Evolutionary conservation across 352 stramenopile species (phyloP), one percentile per base, ranked within the genome.

Genomic region (Phytophthora syringae): DNA sequence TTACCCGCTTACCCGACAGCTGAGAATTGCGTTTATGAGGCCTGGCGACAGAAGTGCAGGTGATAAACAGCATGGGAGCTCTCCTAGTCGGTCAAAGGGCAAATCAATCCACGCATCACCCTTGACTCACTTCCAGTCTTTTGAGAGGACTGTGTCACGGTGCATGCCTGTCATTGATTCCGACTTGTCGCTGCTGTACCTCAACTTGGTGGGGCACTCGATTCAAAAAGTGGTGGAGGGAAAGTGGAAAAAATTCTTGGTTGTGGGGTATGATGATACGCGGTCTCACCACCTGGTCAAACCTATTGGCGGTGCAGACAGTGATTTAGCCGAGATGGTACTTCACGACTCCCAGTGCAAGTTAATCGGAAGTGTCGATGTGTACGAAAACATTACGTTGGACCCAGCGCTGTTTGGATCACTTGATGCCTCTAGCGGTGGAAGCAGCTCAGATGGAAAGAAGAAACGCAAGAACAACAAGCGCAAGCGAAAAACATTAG

Each of bases 51-150:
- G 49, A 61, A 59, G 42, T 60, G 18, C 40, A 18, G 39, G 21
- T 3, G 60, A 66, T n/a, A 47, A 22, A 39, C 49, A 51, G 13
- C 50, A 36, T 50, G 37, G 22, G 43, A 43, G 20, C 32, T 42
- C 15, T 37, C 48, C 42, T 28, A 48, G 48, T 30, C 57, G 61
- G 50, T 16, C 48, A 6, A 58, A 68, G 42, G 58, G 49, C 32
- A 75, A 84, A 43, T 74, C 79, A 16, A 89, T 94, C 15, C 76
- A 92, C 20, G 72, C 80, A n/a, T 93, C 85, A 5, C 80, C 87
- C 7, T 64, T 95, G 39, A 92, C 85, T 3, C 79, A 92, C 36
- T 95, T 93, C n/a, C 84, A 93, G 62, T 93, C 85, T n/a, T 93
- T 95, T 66, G 87, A 95, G 50, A 79, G 84, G 53, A 92, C 82